Evolutionary conservation across 2,329 filamentous ascomycete genomes (phyloP).

Genomic region (Colletotrichum caudatum): DNA sequence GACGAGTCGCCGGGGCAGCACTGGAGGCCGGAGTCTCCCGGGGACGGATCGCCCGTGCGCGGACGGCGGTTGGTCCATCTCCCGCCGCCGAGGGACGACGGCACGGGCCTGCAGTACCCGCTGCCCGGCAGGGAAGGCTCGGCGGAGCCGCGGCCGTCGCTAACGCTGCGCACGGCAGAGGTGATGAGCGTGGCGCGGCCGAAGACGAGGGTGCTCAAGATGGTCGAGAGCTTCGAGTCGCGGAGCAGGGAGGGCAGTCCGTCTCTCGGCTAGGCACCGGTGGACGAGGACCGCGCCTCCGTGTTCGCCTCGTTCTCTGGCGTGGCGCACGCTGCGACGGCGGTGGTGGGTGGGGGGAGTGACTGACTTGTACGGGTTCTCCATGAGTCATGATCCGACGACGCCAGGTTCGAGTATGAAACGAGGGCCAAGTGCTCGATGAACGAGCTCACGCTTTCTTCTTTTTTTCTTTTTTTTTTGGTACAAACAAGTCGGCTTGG

Average conservation of each 20-base stretch:
- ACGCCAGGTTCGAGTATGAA: neutral
- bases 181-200: slow-evolving; percentile 58
- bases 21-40: slow-evolving; percentile 33
- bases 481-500: neutral
- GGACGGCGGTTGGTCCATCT: slow-evolving; percentile 38
- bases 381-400: neutral
- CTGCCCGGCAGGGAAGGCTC: slow-evolving; percentile 39
- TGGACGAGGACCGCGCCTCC: neutral
- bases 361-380: neutral
- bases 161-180: slow-evolving; percentile 59
- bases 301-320: slow-evolving; percentile 9
- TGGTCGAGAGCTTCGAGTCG: slow-evolving; percentile 68
- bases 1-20: slow-evolving; percentile 4
- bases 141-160: slow-evolving; percentile 47
- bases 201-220: slow-evolving; percentile 62
- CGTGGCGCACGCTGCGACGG: neutral
- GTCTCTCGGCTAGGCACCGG: slow-evolving; percentile 21
- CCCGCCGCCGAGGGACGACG: slow-evolving; percentile 38
- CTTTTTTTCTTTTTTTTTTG: neutral
- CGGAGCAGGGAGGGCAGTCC: slow-evolving; percentile 57
- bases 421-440: neutral
- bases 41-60: slow-evolving; percentile 30
- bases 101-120: neutral
- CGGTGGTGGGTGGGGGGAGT: too few relatives aligned
- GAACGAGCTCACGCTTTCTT: neutral